Conservation (phyloP, 2,329 filamentous ascomycete species). For the Cercospora sp. region DNA sequence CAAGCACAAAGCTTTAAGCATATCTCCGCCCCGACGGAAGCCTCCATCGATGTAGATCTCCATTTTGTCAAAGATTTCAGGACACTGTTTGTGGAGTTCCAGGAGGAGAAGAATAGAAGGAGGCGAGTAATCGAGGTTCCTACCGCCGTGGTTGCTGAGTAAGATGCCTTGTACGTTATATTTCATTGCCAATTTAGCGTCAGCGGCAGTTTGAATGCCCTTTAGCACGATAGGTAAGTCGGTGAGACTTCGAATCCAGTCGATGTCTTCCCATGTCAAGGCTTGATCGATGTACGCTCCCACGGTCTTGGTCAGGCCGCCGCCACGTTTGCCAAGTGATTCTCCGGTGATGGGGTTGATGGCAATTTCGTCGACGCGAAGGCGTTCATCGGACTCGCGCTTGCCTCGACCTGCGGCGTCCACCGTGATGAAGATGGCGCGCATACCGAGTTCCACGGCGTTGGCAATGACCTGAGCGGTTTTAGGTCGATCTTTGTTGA, state of each 20-base stretch:
- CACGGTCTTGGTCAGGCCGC: constrained; percentile 54
- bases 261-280: constrained; percentile 51
- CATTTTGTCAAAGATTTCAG: constrained; percentile 48
- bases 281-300: constrained; percentile 57
- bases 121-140: constrained; percentile 39
- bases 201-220: constrained; percentile 43
- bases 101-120: constrained; percentile 59
- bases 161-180: constrained; percentile 48
- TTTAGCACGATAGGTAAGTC: constrained; percentile 39
- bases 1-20: constrained; percentile 65
- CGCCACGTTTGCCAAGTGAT: constrained; percentile 52
- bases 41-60: constrained; percentile 63
- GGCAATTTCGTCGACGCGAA: constrained; percentile 26
- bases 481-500: constrained; percentile 57
- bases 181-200: constrained; percentile 44
- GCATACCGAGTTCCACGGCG: constrained; percentile 50
- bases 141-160: constrained; percentile 50
- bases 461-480: constrained; percentile 52
- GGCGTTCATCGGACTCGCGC: constrained; percentile 50
- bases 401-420: constrained; percentile 61
- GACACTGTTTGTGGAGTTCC: constrained; percentile 61
- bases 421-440: constrained; percentile 60
- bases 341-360: constrained; percentile 42
- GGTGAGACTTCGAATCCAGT: constrained; percentile 40
- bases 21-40: constrained; percentile 62